phyloP scores from a whole-genome alignment of 352 stramenopile genomes.

The Phytopythium sindhum region DNA sequence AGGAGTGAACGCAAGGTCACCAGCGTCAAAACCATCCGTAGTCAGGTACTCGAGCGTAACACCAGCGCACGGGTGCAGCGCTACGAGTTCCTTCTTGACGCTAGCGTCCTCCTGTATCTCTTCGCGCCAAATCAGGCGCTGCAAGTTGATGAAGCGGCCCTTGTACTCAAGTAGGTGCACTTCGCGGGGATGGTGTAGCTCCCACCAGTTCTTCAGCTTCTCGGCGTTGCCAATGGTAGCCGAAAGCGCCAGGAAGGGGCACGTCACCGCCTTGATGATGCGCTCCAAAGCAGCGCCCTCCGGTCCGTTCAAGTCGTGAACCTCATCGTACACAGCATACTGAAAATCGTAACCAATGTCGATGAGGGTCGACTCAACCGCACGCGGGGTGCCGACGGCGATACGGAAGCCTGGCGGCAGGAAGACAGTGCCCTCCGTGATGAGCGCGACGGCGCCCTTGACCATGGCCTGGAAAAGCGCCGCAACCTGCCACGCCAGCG shows the following conservation, averaged over 20 bases:
- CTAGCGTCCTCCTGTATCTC: slow-evolving; percentile 30
- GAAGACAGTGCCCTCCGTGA: slow-evolving; percentile 90
- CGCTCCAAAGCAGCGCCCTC: slow-evolving; percentile 96
- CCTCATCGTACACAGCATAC: slow-evolving; percentile 98
- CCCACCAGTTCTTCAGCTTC: slow-evolving; percentile 94
- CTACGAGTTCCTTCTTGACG: slow-evolving; percentile 65
- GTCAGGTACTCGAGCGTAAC: slow-evolving; percentile 84
- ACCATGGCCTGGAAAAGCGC: slow-evolving; percentile 98
- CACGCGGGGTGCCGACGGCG: slow-evolving; percentile 94
- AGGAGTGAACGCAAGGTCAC: slow-evolving; percentile 94
- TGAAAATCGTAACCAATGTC: slow-evolving; percentile 93
- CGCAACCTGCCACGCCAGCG: slow-evolving; percentile 98
- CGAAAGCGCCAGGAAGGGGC: slow-evolving; percentile 96
- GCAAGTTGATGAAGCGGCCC: slow-evolving; percentile 98
- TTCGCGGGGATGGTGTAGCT: slow-evolving; percentile 81
- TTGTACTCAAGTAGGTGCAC: slow-evolving; percentile 95
- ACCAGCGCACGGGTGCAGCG: slow-evolving; percentile 78
- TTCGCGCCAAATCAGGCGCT: slow-evolving; percentile 94
- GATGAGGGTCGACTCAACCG: slow-evolving; percentile 92
- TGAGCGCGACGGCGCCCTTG: slow-evolving; percentile 94
- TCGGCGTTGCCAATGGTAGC: slow-evolving; percentile 97
- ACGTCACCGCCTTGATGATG: slow-evolving; percentile 94
- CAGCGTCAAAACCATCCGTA: slow-evolving; percentile 77
- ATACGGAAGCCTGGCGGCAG: slow-evolving; percentile 83
- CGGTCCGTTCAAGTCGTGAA: slow-evolving; percentile 96